Percentiles rank a stretch among this genome's conserved stretches.
Evolutionary conservation across 2,329 filamentous ascomycete genomes (phyloP).

Genomic region (Aspergillus uvarum): DNA sequence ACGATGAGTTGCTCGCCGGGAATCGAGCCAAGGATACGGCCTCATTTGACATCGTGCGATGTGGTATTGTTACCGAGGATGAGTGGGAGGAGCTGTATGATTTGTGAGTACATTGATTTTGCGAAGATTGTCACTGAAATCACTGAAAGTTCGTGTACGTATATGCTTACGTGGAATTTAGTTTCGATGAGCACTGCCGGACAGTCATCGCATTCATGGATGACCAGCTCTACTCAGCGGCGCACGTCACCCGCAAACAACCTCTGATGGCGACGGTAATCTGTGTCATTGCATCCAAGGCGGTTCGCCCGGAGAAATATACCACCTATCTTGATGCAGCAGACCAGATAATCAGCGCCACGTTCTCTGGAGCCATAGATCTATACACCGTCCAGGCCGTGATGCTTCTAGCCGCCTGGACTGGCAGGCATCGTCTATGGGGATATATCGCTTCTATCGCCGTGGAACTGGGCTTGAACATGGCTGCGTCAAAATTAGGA

Average conservation of each 20-base stretch:
- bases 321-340: background rate
- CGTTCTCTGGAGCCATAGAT: conserved; percentile 1
- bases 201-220: conserved; percentile 3
- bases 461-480: conserved; percentile 1
- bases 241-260: background rate
- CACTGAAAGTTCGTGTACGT: too few relatives aligned
- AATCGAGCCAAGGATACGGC: background rate
- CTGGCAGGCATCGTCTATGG: background rate
- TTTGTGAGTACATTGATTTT: background rate
- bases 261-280: conserved; percentile 1
- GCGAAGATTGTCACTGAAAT: too few relatives aligned
- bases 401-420: conserved; percentile 1
- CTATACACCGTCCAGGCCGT: background rate
- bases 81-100: conserved; percentile 8
- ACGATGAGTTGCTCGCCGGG: too few relatives aligned
- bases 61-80: background rate
- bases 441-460: background rate
- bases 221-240: background rate
- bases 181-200: conserved; percentile 3
- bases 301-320: background rate
- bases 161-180: background rate
- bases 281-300: background rate
- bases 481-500: background rate
- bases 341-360: background rate
- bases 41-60: background rate